A percentile compares a stretch with the other conserved stretches of the same genome.
Evolutionary conservation across 805 yeast genomes (phyloP).

Genomic region (Nakazawaea pomicola): DNA sequence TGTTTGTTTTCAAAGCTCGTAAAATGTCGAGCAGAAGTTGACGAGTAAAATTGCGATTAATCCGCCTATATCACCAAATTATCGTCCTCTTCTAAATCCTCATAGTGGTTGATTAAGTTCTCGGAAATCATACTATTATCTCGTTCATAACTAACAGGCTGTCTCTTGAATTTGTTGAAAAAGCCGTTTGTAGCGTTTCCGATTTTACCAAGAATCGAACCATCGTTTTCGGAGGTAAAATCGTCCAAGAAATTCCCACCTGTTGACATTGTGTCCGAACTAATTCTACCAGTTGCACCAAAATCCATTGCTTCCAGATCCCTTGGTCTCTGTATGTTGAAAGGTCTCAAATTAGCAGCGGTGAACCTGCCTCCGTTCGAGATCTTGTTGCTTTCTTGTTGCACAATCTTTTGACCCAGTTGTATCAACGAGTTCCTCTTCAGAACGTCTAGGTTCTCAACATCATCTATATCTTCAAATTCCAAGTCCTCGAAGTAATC

Average conservation of each 20-base stretch:
- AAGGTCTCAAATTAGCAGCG: constrained; percentile 7
- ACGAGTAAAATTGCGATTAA: not conserved
- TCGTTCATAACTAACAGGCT: constrained; percentile 1
- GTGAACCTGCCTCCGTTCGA: constrained; percentile 2
- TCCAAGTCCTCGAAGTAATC: constrained; percentile 26
- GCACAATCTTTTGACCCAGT: constrained; percentile 10
- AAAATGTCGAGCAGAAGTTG: no score
- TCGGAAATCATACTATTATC: constrained; percentile 7
- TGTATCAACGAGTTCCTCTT: constrained; percentile 10
- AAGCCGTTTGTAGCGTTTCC: not conserved
- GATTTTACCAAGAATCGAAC: not conserved
- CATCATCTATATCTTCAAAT: constrained; percentile 18
- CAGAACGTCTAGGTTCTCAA: constrained; percentile 10
- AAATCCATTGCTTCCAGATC: constrained; percentile 1
- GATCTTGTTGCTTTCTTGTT: constrained; percentile 10
- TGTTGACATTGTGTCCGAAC: constrained; percentile 1
- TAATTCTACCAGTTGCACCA: not conserved
- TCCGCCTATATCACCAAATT: constrained; percentile 4
- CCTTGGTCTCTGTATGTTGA: constrained; percentile 6
- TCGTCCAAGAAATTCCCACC: not conserved
- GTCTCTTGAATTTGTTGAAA: not conserved
- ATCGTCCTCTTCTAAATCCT: constrained; percentile 9
- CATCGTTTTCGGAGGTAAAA: not conserved
- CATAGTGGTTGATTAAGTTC: constrained; percentile 1
- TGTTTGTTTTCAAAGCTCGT: no score